Base-by-base conservation (phyloP, 2,329 filamentous ascomycete species). In the Sarocladium brachiariae region DNA sequence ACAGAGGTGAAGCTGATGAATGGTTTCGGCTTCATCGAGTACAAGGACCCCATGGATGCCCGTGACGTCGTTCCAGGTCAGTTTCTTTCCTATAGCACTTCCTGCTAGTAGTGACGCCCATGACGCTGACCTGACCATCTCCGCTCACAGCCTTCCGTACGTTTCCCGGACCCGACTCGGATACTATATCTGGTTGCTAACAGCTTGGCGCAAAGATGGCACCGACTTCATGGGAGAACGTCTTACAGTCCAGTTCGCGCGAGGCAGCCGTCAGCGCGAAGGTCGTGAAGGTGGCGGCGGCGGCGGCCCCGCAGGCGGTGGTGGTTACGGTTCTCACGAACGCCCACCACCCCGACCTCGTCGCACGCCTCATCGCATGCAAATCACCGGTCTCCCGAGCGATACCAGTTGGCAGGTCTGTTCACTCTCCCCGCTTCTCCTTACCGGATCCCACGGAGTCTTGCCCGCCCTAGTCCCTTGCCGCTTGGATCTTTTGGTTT, bases 351-450 rank as follows among this genome's bases (percentile, higher is more conserved):
- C 80, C 58, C 88, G 93, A 65, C 93, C 93, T 58, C 87, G 93
- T 66, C 90, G 93, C 70, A 99, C 93, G 60, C 84, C 90, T 60
- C 90, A 91, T 72, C 87, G 93, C 70, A 97, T 99, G 93, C 86
- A 92, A 71, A 95, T 99, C 66, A 87, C 88, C 77, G 92, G 91
- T 76, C 89, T 99, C 72, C 91, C 92, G 69, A 84, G 83, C 75
- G 92, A 97, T 79, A 99, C 93, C 79, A 96, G 91, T 83, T 99
- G 93, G 93, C 93, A 99, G 93, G 93, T 99, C 86, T 93, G 93
- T 87, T 76, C 69, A 67, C 69, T 70, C 76, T 76, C 76, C 80
- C 75, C 73, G 73, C 80, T 78, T 67, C 63, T 78, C 75, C 68
- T 69, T 66, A 65, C 64, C 69, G 70, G 70, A 70, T 60, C 64